Conservation (phyloP, 148 eudicot species). For the Rhododendron vialii region DNA sequence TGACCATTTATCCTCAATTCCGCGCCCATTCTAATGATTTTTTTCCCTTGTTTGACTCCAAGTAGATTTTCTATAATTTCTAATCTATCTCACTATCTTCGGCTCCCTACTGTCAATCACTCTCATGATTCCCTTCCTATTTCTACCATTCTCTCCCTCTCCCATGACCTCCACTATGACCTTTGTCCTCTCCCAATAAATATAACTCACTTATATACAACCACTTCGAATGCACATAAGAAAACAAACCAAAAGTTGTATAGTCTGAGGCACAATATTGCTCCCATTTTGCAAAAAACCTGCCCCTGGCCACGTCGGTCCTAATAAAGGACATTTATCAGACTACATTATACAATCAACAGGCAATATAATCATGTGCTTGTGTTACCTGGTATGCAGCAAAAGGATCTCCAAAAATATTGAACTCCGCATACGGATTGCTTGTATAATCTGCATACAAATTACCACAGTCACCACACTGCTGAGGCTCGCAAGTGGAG, state of each 20-base stretch:
- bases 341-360: neutral
- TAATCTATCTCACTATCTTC: neutral
- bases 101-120: neutral
- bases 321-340: neutral
- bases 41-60: neutral
- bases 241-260: neutral
- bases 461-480: constrained; percentile 71
- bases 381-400: constrained; percentile 79
- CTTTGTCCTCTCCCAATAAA: neutral
- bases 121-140: neutral
- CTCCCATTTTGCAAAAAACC: neutral
- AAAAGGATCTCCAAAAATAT: constrained; percentile 85
- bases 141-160: neutral
- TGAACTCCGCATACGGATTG: constrained; percentile 88
- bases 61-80: neutral
- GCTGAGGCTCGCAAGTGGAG: constrained; percentile 44
- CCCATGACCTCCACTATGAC: neutral
- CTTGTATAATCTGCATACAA: constrained; percentile 54
- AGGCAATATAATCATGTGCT: neutral
- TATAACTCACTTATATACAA: too few species aligned
- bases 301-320: neutral
- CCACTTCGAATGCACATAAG: neutral
- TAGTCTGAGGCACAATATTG: neutral
- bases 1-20: neutral
- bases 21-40: neutral